Base-by-base conservation (phyloP, 2,329 filamentous ascomycete species). In the Endocalyx cinctus region DNA sequence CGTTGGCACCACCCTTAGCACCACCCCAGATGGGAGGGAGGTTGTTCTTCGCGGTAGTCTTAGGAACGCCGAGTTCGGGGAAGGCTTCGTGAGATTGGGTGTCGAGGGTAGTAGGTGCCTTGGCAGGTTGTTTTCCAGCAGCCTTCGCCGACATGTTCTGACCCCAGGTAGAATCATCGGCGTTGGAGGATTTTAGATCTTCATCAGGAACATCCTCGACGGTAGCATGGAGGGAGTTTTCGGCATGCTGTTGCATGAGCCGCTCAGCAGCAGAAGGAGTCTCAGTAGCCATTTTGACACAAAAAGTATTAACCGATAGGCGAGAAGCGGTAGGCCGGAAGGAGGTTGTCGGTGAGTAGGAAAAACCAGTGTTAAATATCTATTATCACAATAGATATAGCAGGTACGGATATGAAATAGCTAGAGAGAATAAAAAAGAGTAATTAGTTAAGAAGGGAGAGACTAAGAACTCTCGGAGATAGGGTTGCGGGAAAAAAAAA, bases 41-140 rank as follows among this genome's bases (percentile, higher is more conserved):
- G 46, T 77, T 74, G 37, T 79, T 71, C 42, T 74, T 62, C 13
- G 64, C 62, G 20, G 79, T 33, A 62, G 88, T 89, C 60, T 79
- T 79, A 37, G 71, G 62, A 15, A 66, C 75, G 42, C 89, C 90
- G 29, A 98, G 77, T 49, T 89, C 82, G n/a, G 92, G 92, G 72
- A 98, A 98, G 39, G 86, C 70, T 62, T 97, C 89, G 55, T 94
- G 85, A 13, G 87, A 94, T 53, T 86, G 76, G 14, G 87, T 89
- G 60, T 97, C 87, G 41, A 96, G 67, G 33, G 70, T 50, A 27
- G 64, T 61, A 19, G 62, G 42, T 27, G 58, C 46, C 27, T 75
- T 67, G 22, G 69, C 70, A 57, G 81, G 82, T 56, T 84, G 78
- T 67, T 86, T 87, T 33, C 75, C 78, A 27, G 77, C 75, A 40